Evolutionary conservation across 2,329 filamentous ascomycete species (phyloP).

Genomic region (Aspergillus pseudoviridinutans): DNA sequence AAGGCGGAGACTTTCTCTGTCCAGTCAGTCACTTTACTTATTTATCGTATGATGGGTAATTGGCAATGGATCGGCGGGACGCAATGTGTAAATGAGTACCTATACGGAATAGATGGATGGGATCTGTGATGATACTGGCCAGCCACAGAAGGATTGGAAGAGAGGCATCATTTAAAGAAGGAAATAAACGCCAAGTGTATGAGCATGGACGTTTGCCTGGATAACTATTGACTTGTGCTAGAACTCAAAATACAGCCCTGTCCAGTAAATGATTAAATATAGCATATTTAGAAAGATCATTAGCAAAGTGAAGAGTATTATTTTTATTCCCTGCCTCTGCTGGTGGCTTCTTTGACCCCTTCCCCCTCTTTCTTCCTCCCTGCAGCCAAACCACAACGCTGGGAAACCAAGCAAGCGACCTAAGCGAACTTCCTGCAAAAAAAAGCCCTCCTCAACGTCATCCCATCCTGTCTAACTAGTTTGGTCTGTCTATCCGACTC

Average conservation of each 20-base stretch:
- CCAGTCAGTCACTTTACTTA: not conserved
- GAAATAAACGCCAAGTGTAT: not conserved
- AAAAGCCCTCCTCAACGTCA: not conserved
- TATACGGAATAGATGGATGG: not conserved
- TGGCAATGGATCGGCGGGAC: not conserved
- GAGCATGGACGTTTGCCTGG: no score
- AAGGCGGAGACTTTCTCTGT: not conserved
- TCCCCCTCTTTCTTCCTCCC: conserved; percentile 17
- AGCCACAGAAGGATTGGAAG: not conserved
- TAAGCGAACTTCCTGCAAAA: conserved; percentile 1
- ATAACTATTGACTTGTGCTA: not conserved
- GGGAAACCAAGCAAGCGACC: conserved; percentile 20
- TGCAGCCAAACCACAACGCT: conserved; percentile 32
- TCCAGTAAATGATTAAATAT: not conserved
- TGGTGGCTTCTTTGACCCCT: conserved; percentile 5
- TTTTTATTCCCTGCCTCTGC: not conserved
- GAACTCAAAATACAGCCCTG: not conserved
- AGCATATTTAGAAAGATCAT: not conserved
- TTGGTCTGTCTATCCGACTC: not conserved
- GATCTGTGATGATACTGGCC: not conserved
- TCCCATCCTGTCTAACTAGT: not conserved
- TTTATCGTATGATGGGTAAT: not conserved
- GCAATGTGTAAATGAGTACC: not conserved
- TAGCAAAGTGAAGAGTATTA: no score
- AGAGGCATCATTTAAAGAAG: not conserved